phyloP scores from a whole-genome alignment of 768 basidiomycete genomes.

The Tylopilus balloui region DNA sequence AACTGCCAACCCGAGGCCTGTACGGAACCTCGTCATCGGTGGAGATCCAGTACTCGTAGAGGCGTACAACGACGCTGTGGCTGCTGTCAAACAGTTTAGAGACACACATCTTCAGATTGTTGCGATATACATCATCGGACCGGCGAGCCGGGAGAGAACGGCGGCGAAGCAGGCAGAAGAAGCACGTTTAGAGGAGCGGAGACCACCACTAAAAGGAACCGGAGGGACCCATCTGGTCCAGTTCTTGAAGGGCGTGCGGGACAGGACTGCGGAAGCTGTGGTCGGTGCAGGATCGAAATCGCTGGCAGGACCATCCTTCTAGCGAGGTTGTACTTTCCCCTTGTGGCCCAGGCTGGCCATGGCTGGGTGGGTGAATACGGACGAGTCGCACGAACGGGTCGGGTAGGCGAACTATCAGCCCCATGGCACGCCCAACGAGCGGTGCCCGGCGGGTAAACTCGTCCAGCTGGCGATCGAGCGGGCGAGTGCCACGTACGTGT shows the following conservation, averaged over 20 bases:
- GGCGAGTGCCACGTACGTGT: no score
- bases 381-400: no score
- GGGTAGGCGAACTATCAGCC: no score
- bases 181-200: conserved; percentile 20
- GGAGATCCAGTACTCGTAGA: conserved; percentile 34
- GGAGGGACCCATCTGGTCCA: conserved; percentile 76
- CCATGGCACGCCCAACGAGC: no score
- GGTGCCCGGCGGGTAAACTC: no score
- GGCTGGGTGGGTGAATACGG: no score
- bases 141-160: conserved; percentile 38
- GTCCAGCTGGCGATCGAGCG: no score
- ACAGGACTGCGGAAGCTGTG: conserved; percentile 54
- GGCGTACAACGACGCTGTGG: conserved; percentile 64
- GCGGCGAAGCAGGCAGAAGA: background rate
- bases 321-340: no score
- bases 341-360: no score
- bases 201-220: conserved; percentile 54
- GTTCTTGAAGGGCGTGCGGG: conserved; percentile 70
- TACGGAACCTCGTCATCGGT: conserved; percentile 49
- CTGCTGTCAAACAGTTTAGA: conserved; percentile 64
- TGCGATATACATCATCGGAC: conserved; percentile 70
- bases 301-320: background rate
- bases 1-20: conserved; percentile 49
- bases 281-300: conserved; percentile 1
- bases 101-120: conserved; percentile 77